A percentile compares a stretch with the other conserved stretches of the same genome.
These are phyloP conservation scores for Aspergillus ochraceoroseus DNA, from an alignment of 2,329 filamentous ascomycete genomes.

Conservation along the genomic window DNA sequence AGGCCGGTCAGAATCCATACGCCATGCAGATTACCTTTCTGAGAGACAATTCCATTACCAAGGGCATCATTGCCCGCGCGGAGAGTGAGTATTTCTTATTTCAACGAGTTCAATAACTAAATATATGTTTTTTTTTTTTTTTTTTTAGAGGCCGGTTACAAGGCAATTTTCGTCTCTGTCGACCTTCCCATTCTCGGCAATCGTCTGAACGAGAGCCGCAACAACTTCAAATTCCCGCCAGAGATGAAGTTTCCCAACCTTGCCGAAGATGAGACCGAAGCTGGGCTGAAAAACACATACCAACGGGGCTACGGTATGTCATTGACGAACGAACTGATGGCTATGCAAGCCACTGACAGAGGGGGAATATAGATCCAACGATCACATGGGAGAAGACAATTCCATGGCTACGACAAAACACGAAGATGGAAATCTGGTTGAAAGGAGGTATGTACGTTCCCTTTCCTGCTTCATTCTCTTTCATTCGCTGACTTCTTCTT, in stretches of 20 bases:
- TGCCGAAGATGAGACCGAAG: no score
- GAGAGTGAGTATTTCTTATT: no score
- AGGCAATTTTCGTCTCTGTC: constrained; percentile 52
- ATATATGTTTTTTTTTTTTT: no score
- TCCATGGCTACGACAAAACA: constrained; percentile 45
- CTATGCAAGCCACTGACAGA: no score
- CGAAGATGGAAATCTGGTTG: constrained; percentile 44
- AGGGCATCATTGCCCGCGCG: constrained; percentile 28
- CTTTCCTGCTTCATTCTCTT: constrained; percentile 30
- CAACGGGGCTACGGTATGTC: constrained; percentile 39
- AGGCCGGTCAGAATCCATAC: no score
- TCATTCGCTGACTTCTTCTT: no score
- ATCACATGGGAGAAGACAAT: constrained; percentile 11
- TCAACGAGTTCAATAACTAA: no score
- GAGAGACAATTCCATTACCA: constrained; percentile 24
- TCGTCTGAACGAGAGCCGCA: constrained; percentile 49
- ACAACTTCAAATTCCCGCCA: constrained; percentile 49
- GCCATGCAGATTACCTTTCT: constrained; percentile 27
- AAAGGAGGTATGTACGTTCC: no score
- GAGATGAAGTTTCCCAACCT: no score
- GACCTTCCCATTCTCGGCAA: constrained; percentile 52
- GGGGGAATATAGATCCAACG: constrained; percentile 22
- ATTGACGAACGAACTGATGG: constrained; percentile 30
- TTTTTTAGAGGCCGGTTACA: constrained; percentile 49
- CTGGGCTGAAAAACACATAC: no score